These are phyloP conservation scores for Pyricularia pennisetigena DNA, from an alignment of 2,329 filamentous ascomycete species.

Conservation along the genomic window DNA sequence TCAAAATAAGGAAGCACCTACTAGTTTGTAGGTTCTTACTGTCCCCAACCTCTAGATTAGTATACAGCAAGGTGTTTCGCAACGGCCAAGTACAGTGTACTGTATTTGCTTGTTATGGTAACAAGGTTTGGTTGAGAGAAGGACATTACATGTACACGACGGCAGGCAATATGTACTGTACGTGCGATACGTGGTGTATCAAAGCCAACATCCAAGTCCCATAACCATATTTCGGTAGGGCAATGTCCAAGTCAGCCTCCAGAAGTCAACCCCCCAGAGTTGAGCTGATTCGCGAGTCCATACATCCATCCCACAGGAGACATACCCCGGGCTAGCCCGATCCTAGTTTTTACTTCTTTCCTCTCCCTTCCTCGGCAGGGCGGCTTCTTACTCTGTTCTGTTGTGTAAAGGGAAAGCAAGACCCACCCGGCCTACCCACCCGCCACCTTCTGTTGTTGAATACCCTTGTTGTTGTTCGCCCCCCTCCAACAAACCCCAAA, in stretches of 20 bases:
- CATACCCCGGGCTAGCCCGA: background rate
- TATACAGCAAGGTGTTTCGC: background rate
- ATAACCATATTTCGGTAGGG: background rate
- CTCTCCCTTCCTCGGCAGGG: background rate
- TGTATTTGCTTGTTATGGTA: background rate
- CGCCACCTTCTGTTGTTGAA: background rate
- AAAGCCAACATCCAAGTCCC: background rate
- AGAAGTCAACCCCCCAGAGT: background rate
- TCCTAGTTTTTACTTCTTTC: background rate
- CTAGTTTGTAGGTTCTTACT: background rate
- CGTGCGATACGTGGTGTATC: background rate
- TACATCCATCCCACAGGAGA: background rate
- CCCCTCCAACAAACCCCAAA: background rate
- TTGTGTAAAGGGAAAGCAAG: constrained; percentile 2
- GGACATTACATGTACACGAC: no score
- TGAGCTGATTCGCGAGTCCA: background rate
- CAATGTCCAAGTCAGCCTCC: background rate
- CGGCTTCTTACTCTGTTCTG: background rate
- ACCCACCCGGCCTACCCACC: background rate
- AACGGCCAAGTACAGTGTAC: background rate
- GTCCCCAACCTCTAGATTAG: background rate
- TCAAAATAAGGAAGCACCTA: background rate
- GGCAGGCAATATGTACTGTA: no score
- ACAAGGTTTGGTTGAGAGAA: background rate
- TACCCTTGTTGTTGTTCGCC: background rate